These are phyloP conservation scores for Arachis hypogaea DNA, from an alignment of 306 rosid genomes.

Conservation along the genomic window DNA sequence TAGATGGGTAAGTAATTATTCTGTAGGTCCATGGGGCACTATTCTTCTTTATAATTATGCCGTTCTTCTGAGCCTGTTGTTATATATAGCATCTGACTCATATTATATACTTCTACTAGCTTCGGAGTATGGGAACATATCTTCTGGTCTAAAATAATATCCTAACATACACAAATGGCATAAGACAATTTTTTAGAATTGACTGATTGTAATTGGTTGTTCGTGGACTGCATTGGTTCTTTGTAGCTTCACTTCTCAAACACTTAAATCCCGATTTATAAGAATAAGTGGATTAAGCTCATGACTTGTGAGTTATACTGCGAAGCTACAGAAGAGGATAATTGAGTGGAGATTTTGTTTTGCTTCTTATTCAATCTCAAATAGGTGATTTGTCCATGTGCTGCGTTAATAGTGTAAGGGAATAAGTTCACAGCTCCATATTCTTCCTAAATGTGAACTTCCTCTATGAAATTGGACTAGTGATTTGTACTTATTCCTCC, in stretches of 20 bases:
- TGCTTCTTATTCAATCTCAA: background rate
- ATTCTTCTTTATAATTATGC: slow-evolving; percentile 8
- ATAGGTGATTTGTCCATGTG: slow-evolving; percentile 3
- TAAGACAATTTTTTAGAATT: slow-evolving; percentile 14
- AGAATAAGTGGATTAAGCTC: background rate
- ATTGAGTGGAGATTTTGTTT: background rate
- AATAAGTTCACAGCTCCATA: slow-evolving; percentile 21
- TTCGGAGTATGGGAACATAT: slow-evolving; percentile 3
- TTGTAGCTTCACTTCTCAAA: slow-evolving; percentile 4
- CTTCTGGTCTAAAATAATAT: slow-evolving; percentile 21
- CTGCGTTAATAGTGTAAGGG: slow-evolving; percentile 18
- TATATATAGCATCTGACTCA: slow-evolving; percentile 10
- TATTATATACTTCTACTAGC: background rate
- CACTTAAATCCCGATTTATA: background rate
- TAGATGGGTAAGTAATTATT: slow-evolving; percentile 72
- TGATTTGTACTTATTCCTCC: background rate
- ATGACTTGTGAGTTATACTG: background rate
- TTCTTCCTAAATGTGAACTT: slow-evolving; percentile 3
- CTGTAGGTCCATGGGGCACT: background rate
- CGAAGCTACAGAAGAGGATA: background rate
- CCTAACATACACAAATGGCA: background rate
- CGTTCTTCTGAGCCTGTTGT: slow-evolving; percentile 23
- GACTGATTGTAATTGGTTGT: slow-evolving; percentile 24
- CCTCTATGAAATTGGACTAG: slow-evolving; percentile 6
- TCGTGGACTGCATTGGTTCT: slow-evolving; percentile 13